Base-by-base conservation (phyloP, 177 flowering plant genomes). In the Telopea speciosissima region DNA sequence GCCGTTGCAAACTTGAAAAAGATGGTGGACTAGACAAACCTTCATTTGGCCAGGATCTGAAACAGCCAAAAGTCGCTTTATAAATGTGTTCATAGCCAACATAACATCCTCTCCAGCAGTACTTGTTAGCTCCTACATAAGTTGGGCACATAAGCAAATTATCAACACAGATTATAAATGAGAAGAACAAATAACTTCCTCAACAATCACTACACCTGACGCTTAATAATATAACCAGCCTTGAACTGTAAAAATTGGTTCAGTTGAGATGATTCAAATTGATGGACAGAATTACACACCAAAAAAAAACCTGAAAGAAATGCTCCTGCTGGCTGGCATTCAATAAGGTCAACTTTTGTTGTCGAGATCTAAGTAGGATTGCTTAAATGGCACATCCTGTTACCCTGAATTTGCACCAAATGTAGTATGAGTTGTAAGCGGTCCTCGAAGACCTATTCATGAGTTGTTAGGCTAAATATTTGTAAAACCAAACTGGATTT, bases 51-150 rank as follows among this genome's bases (percentile, higher is more conserved):
- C 77, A 70, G 97, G 90, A 80, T 92, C 99, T 63, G 97, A 83
- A 74, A 88, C 93, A 64, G 87, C 90, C 73, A 95, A 76, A 65
- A 92, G 87, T 42, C 98, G 93, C 84, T 91, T 93, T 76, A 93
- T 93, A 79, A 95, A 95, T 65, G 96, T 89, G 75, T 93, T 87
- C 93, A 95, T 95, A n/a, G 97, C 98, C 72, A 91, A 65, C 70
- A 91, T 87, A 68, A 76, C 99, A 89, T 95, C 99, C 77, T 92
- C 98, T 17, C 99, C 99, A 72, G 96, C 99, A 77, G 81, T 90
- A 76, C 86, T 91, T 28, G 99, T 88, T 78, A 95, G 80, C 5
- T 95, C 97, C 99, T 95, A 77, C 74, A 82, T 8, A 76, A 26
- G 69, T 42, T 24, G 19, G 33, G 17, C 56, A 70, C 33, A 31